Base-by-base conservation (phyloP, 108 stramenopile genomes). In the Nannochloropsis oceanica region DNA sequence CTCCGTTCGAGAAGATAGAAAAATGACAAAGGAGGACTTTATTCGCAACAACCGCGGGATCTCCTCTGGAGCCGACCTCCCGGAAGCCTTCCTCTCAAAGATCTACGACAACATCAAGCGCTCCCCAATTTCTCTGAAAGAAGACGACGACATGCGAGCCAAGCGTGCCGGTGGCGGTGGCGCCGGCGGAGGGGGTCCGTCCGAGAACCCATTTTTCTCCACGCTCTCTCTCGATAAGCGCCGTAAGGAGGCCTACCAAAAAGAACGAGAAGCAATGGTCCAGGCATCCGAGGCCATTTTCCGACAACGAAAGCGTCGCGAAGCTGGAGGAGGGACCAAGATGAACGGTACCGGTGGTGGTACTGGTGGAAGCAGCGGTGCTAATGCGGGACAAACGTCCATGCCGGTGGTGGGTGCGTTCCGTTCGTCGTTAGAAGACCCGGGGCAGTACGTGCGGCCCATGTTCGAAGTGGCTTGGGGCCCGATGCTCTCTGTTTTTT, bases 391-490 rank as follows among this genome's bases (percentile, higher is more conserved):
- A 44, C 24, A 42, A 42, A 25, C 25, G 22, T 18, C n/a, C n/a
- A n/a, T 18, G n/a, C n/a, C 59, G 22, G 2, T n/a, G n/a, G 59
- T 73, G 59, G n/a, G 59, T n/a, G 59, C 59, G 22, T 73, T 2
- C 59, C 43, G 27, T 22, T 26, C 42, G n/a, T n/a, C 42, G n/a
- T 73, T 73, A 73, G 59, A 73, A 73, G 59, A 73, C 27, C 44
- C 87, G 80, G 95, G 95, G 84, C 95, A 96, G 85, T 95, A 93
- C 89, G 95, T 97, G 42, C 89, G 92, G 46, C 95, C 98, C 27
- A 97, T 99, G 98, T 96, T 97, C 86, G 96, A 97, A 50, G 96
- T 98, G 25, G 94, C 96, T 12, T 99, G 98, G 98, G 96, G 95
- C 20, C 96, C 98, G 43, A 93, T 96, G 81, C 89, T 97, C 34